Percentiles rank a stretch among this genome's conserved stretches.
Evolutionary conservation across 768 basidiomycete genomes (phyloP).

Genomic region (Cyclocybe aegerita): DNA sequence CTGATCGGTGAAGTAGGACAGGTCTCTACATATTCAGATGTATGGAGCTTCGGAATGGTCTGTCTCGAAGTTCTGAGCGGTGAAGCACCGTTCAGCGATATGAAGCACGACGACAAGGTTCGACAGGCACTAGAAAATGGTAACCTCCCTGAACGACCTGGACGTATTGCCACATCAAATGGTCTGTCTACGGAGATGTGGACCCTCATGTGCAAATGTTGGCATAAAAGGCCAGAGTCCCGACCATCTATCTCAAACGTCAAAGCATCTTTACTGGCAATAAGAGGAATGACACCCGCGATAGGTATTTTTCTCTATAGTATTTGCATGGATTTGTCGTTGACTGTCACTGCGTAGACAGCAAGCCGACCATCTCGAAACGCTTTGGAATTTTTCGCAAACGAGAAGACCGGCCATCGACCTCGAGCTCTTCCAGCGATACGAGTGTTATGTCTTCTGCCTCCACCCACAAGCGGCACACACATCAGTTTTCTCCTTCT

Average conservation of each 20-base stretch:
- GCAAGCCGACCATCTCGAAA: neutral
- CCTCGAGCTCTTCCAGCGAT: too few species aligned
- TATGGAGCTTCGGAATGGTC: slow-evolving; percentile 51
- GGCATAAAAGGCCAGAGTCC: slow-evolving; percentile 35
- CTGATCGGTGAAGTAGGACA: slow-evolving; percentile 28
- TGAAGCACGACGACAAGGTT: slow-evolving; percentile 32
- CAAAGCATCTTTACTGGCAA: slow-evolving; percentile 21
- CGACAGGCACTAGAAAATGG: slow-evolving; percentile 33
- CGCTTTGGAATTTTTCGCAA: neutral
- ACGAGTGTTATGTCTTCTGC: slow-evolving; percentile 6
- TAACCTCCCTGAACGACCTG: slow-evolving; percentile 38
- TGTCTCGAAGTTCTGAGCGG: slow-evolving; percentile 47
- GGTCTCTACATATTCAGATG: slow-evolving; percentile 38
- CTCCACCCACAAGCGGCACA: too few species aligned
- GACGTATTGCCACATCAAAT: slow-evolving; percentile 16
- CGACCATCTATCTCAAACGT: slow-evolving; percentile 39
- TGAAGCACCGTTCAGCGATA: slow-evolving; percentile 34
- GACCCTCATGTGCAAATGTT: slow-evolving; percentile 42
- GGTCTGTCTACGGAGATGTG: slow-evolving; percentile 41
- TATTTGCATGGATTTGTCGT: neutral
- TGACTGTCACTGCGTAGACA: neutral
- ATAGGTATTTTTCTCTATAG: neutral
- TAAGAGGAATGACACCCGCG: slow-evolving; percentile 14
- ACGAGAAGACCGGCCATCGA: neutral
- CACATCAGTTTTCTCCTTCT: too few species aligned